Percentiles rank a stretch among this genome's conserved stretches.
Evolutionary conservation across 768 basidiomycete species (phyloP).

Genomic region (Coprinopsis strossmayeri): DNA sequence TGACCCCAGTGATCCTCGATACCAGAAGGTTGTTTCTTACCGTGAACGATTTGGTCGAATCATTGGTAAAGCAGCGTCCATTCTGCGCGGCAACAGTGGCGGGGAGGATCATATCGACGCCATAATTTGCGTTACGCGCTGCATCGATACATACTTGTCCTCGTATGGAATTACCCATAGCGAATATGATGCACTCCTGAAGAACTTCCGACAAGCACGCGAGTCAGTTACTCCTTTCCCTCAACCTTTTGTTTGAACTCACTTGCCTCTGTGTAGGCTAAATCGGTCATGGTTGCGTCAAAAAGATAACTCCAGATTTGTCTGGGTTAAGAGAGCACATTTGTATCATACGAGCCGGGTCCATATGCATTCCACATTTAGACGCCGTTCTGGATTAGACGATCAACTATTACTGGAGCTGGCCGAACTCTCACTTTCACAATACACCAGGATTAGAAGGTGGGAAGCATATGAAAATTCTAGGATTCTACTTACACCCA

Average conservation of each 20-base stretch:
- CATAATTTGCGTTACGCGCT: constrained; percentile 63
- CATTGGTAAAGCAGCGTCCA: constrained; percentile 58
- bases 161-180: constrained; percentile 59
- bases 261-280: constrained; percentile 29
- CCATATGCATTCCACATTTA: constrained; percentile 72
- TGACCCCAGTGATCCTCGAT: constrained; percentile 68
- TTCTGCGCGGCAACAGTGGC: constrained; percentile 52
- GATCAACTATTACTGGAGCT: constrained; percentile 63
- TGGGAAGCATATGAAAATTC: constrained; percentile 23
- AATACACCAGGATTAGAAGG: constrained; percentile 74
- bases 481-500: background rate
- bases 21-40: constrained; percentile 53
- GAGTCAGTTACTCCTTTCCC: constrained; percentile 36
- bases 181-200: constrained; percentile 59
- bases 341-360: constrained; percentile 71
- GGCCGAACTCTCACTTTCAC: constrained; percentile 70
- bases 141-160: constrained; percentile 70
- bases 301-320: constrained; percentile 67
- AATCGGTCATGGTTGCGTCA: constrained; percentile 67
- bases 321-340: constrained; percentile 73
- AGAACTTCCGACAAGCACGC: constrained; percentile 54
- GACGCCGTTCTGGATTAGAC: constrained; percentile 67
- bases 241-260: background rate
- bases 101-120: constrained; percentile 87
- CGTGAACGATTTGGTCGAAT: constrained; percentile 63